Base-by-base conservation (phyloP, 176 grass and related monocot species). In the Poa pratensis region DNA sequence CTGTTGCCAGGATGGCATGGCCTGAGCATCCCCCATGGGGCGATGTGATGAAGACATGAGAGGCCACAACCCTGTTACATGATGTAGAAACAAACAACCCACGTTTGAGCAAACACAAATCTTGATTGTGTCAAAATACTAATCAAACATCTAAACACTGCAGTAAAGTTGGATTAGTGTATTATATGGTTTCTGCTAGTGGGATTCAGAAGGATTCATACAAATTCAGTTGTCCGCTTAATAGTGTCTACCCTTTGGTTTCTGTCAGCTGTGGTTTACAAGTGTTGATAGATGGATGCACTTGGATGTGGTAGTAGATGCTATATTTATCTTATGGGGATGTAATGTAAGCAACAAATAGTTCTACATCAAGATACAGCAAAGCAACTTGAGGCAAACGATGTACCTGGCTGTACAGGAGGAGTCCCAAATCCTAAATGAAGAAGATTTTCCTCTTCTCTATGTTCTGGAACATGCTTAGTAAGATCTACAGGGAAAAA, bases 21-120 rank as follows among this genome's bases (percentile, higher is more conserved):
- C 69, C 40, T 83, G 71, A 77, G 53, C 79, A 74, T 90, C 85
- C 48, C 68, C 90, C 30, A 79, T 69, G 42, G 77, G 86, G 3
- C 73, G 78, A 63, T 94, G 85, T 3, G 90, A 84, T 23, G 90
- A 81, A 9, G 90, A 73, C 37, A 94, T 78, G 13, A 92, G 85
- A 35, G 93, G 93, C 93, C 93, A 94, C 28, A 90, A 74, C 6
- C 86, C 93, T 94, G 89, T 23, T 86, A 43, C 16, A 80, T 18
- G 18, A 51, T 64, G 78, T 39, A 59, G 45, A 46, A 46, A 46
- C 5, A 70, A 46, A 46, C 5, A 70, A 71, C 0, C 32, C 18
- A 78, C 2, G 2, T 46, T 35, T 75, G 13, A 81, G 82, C n/a
- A 86, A 74, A 49, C 45, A 14, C 2, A 0, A 14, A 39, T 73